Percentiles rank a stretch among this genome's conserved stretches.
These are phyloP conservation scores for Gloeophyllum trabeum DNA, from an alignment of 768 basidiomycete species.

Conservation along the genomic window DNA sequence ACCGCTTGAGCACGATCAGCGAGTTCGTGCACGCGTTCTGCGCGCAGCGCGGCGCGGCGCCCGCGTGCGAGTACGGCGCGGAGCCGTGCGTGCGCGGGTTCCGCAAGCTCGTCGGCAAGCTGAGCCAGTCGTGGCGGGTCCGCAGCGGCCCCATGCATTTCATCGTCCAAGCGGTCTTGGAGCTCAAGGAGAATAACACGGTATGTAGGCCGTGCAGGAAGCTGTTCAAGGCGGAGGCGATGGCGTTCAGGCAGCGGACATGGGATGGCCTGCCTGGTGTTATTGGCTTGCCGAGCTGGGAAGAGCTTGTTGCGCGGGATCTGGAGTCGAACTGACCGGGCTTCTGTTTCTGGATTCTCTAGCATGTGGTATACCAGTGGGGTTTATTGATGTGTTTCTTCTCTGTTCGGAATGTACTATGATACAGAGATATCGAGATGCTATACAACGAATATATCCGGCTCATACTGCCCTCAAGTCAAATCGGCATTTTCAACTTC, in stretches of 20 bases:
- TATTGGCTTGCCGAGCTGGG: constrained; percentile 36
- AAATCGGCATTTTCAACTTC: no score
- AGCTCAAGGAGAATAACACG: constrained; percentile 22
- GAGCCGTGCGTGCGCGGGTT: constrained; percentile 30
- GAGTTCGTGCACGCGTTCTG: constrained; percentile 36
- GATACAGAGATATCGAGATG: not conserved
- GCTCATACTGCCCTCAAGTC: no score
- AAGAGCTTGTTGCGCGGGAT: constrained; percentile 23
- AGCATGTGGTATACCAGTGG: no score
- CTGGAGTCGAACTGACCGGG: constrained; percentile 7
- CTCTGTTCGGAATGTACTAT: no score
- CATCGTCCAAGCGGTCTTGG: constrained; percentile 34
- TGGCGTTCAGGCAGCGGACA: constrained; percentile 22
- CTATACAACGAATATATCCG: no score
- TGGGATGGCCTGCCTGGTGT: constrained; percentile 39
- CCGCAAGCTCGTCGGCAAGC: constrained; percentile 26
- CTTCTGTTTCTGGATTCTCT: no score
- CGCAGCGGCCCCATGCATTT: constrained; percentile 44
- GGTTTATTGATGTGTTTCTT: no score
- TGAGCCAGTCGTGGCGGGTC: constrained; percentile 35
- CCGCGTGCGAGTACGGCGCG: constrained; percentile 18
- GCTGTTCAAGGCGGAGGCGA: constrained; percentile 29
- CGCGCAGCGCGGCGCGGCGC: constrained; percentile 16
- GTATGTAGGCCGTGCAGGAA: constrained; percentile 33
- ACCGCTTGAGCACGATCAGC: constrained; percentile 34